Percentiles rank a stretch among this genome's conserved stretches.
These are phyloP conservation scores for Oidiodendron maius DNA, from an alignment of 495 filamentous ascomycete species.

Conservation along the genomic window DNA sequence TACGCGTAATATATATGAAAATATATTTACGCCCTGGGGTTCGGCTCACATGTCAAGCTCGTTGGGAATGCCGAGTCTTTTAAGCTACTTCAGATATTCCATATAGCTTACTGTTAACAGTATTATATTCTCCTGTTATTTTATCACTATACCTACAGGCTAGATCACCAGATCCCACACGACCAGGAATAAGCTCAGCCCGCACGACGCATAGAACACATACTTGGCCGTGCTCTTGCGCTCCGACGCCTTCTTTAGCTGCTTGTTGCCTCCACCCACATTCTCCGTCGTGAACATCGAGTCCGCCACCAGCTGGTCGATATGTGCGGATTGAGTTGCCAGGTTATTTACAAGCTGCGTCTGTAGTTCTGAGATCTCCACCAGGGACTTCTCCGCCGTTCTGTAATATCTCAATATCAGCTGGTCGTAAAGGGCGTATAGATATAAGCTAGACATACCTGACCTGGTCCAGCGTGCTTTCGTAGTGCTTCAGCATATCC, in stretches of 20 bases:
- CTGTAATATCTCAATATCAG: constrained; percentile 34
- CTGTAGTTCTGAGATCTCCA: constrained; percentile 92
- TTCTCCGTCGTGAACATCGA: constrained; percentile 76
- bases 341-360: constrained; percentile 82
- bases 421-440: not conserved
- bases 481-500: constrained; percentile 85
- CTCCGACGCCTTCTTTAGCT: constrained; percentile 80
- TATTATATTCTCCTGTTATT: too few relatives aligned
- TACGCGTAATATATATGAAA: too few relatives aligned
- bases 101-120: too few relatives aligned
- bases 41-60: too few relatives aligned
- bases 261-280: constrained; percentile 81
- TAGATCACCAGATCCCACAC: constrained; percentile 95
- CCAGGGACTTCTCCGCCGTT: constrained; percentile 80
- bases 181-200: constrained; percentile 73
- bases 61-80: too few relatives aligned
- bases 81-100: too few relatives aligned
- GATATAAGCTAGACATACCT: constrained; percentile 49
- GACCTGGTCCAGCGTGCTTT: constrained; percentile 87
- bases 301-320: constrained; percentile 84
- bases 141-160: too few relatives aligned
- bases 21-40: too few relatives aligned
- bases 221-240: constrained; percentile 76
- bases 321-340: constrained; percentile 74
- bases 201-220: constrained; percentile 82